Base-by-base conservation (phyloP, 768 basidiomycete species). In the Lactarius sp. region DNA sequence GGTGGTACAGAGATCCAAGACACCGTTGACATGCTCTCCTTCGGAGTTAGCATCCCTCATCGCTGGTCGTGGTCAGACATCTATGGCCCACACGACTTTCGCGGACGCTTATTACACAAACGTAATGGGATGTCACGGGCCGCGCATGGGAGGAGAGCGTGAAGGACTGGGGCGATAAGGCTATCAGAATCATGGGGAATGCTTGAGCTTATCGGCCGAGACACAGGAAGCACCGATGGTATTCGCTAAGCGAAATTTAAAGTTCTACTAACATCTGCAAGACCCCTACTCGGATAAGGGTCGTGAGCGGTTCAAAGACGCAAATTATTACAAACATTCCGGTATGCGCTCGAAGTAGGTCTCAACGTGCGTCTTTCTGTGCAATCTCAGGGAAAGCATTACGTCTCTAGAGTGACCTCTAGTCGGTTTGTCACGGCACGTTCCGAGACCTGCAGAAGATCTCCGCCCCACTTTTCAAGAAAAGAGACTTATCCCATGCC, bases 61-160 rank as follows among this genome's bases (percentile, higher is more conserved):
- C 66, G 69, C 6, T 78, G 77, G 77, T 70, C 70, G 56, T 76
- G 75, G 76, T 77, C 78, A 3, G 71, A 75, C 39, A 76, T 78
- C 31, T 58, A 69, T 6, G 77, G 77, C 2, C 67, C 78, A 14
- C 41, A 71, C 1, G 66, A 72, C 20, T 78, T 73, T 67, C 69
- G 73, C 52, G 76, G 77, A 1, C 59, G 59, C 10, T 67, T 77
- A n/a, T 41, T 77, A 41, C 77, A 78, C 60, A 79, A 75, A 76
- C 77, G 1, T 62, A 68, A n/a, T 78, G 72, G 69, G 52, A 60
- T n/a, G 36, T 64, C 36, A 22, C 46, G 4, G 53, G 42, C 12
- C 53, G 49, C 18, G 22, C 14, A 7, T 66, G 52, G 62, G 59
- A 69, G 46, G 62, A 61, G 1, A 57, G 51, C 22, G 14, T 42